Evolutionary conservation across 257 asterid genomes (phyloP).

Genomic region (Penstemon eatonii): DNA sequence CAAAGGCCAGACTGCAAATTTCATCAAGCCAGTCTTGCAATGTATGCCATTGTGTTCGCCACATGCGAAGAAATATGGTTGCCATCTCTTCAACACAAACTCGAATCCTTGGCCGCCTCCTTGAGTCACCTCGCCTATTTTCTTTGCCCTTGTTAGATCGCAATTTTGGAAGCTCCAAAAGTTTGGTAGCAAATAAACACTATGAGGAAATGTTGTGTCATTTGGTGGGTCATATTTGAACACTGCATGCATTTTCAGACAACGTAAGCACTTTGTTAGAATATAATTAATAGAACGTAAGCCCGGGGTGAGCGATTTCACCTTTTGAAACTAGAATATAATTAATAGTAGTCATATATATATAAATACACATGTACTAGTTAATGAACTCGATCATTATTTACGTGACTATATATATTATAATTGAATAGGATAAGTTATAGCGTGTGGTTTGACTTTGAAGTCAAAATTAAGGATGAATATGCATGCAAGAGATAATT

Average conservation of each 20-base stretch:
- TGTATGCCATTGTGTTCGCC: conserved; percentile 62
- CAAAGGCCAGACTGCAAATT: conserved; percentile 62
- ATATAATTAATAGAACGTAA: too few relatives aligned
- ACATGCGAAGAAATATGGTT: conserved; percentile 66
- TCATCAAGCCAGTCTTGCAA: conserved; percentile 75
- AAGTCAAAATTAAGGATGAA: too few relatives aligned
- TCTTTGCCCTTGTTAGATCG: conserved; percentile 54
- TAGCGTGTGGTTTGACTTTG: too few relatives aligned
- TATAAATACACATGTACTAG: too few relatives aligned
- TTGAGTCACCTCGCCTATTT: conserved; percentile 44
- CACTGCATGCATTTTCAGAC: conserved; percentile 35
- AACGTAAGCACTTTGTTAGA: too few relatives aligned
- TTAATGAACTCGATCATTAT: too few relatives aligned
- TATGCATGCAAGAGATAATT: not conserved
- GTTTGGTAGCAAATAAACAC: conserved; percentile 59
- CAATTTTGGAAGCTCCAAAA: conserved; percentile 61
- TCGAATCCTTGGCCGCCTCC: conserved; percentile 65
- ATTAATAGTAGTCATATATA: too few relatives aligned
- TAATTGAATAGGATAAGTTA: too few relatives aligned
- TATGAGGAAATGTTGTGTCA: conserved; percentile 57
- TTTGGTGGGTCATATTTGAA: conserved; percentile 78
- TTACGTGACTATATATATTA: too few relatives aligned
- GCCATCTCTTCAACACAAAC: conserved; percentile 57
- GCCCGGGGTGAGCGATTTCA: too few relatives aligned
- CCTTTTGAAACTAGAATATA: too few relatives aligned